Evolutionary conservation across 352 stramenopile genomes (phyloP).

Genomic region (Phytopythium ostracodes): DNA sequence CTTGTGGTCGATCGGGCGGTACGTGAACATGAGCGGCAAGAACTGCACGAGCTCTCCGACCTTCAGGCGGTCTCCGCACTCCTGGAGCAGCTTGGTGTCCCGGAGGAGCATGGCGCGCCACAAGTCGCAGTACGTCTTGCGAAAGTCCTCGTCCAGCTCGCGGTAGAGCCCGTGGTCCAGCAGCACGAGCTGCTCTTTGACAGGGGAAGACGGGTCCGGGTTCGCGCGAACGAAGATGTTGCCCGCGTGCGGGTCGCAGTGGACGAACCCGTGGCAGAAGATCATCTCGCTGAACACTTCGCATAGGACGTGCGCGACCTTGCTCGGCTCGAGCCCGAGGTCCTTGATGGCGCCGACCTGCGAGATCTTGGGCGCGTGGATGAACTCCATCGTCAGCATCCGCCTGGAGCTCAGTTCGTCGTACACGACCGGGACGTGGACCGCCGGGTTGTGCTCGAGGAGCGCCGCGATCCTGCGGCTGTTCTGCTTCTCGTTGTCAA

Average conservation of each 20-base stretch:
- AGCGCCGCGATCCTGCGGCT: slow-evolving; percentile 56
- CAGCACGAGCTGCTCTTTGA: slow-evolving; percentile 91
- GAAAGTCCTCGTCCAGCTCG: slow-evolving; percentile 91
- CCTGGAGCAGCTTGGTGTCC: slow-evolving; percentile 69
- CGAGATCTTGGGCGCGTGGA: slow-evolving; percentile 93
- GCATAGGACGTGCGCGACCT: slow-evolving; percentile 87
- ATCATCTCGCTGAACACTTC: slow-evolving; percentile 94
- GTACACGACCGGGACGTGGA: slow-evolving; percentile 84
- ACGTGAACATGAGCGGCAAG: slow-evolving; percentile 87
- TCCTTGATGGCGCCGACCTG: slow-evolving; percentile 80
- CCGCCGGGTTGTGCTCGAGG: slow-evolving; percentile 48
- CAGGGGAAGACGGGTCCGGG: slow-evolving; percentile 28
- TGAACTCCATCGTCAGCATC: slow-evolving; percentile 98
- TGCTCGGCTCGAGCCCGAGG: slow-evolving; percentile 70
- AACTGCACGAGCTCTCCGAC: slow-evolving; percentile 60
- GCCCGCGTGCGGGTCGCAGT: slow-evolving; percentile 95
- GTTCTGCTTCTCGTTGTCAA: slow-evolving; percentile 83
- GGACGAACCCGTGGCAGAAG: slow-evolving; percentile 94
- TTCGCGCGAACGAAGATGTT: slow-evolving; percentile 90
- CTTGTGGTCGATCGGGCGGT: slow-evolving; percentile 64
- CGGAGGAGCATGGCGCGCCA: slow-evolving; percentile 94
- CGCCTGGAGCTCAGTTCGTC: slow-evolving; percentile 83
- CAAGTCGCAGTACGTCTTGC: slow-evolving; percentile 92
- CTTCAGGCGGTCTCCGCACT: slow-evolving; percentile 52
- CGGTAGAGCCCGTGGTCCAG: slow-evolving; percentile 98